A percentile compares a stretch with the other conserved stretches of the same genome.
phyloP scores from a whole-genome alignment of 2,329 filamentous ascomycete species.

The Colletotrichum tropicicola region DNA sequence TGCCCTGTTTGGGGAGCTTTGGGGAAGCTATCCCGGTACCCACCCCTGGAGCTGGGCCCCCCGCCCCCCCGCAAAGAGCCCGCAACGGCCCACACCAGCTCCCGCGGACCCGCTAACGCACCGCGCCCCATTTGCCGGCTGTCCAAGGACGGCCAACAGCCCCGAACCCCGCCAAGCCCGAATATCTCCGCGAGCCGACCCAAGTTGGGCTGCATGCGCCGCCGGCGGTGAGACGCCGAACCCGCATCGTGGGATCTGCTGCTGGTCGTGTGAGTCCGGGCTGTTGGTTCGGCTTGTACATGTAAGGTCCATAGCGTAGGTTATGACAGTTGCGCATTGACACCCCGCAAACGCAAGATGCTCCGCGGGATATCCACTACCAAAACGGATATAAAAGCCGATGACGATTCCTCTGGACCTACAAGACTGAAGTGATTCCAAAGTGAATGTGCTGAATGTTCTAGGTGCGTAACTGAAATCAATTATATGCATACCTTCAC shows the following conservation, averaged over 20 bases:
- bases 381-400: neutral
- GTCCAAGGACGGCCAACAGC: constrained; percentile 19
- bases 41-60: neutral
- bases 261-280: too few species aligned
- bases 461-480: neutral
- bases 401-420: too few species aligned
- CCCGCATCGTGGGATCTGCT: neutral
- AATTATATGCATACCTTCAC: too few species aligned
- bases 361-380: neutral
- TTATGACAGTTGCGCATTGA: neutral
- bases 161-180: constrained; percentile 9
- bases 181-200: neutral
- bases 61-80: constrained; percentile 20
- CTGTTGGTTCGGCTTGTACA: too few species aligned
- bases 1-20: constrained; percentile 18
- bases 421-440: neutral
- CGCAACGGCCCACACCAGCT: neutral
- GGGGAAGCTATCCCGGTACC: constrained; percentile 12
- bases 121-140: neutral
- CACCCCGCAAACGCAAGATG: neutral
- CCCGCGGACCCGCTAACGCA: constrained; percentile 4
- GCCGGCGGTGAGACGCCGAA: neutral
- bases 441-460: neutral
- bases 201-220: neutral
- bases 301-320: too few species aligned